Conservation (phyloP, 306 rosid genomes). For the Fagus crenata region DNA sequence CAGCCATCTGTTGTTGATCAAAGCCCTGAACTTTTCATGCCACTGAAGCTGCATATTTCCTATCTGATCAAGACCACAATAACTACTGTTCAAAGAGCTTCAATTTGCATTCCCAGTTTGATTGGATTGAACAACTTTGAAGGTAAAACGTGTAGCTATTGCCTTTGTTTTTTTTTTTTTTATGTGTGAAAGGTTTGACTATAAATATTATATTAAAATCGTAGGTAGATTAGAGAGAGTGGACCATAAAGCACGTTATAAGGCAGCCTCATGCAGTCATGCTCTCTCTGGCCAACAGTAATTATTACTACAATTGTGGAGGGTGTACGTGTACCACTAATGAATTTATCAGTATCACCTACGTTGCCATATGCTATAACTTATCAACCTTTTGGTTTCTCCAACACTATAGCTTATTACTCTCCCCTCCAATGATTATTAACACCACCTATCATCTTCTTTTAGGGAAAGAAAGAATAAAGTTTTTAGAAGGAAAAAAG, state of each 20-base stretch:
- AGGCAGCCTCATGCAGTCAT: too few species aligned
- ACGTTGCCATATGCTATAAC: neutral
- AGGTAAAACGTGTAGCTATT: neutral
- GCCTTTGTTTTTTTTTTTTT: too few species aligned
- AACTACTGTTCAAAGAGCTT: neutral
- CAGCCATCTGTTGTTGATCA: constrained; percentile 66
- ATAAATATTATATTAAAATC: too few species aligned
- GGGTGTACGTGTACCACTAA: neutral
- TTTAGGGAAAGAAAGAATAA: too few species aligned
- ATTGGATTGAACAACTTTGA: neutral
- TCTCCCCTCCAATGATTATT: neutral
- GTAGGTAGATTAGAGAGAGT: neutral
- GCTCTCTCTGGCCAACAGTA: neutral
- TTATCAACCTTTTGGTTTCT: neutral
- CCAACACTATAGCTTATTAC: neutral
- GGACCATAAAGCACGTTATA: neutral
- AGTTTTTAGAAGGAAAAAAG: too few species aligned
- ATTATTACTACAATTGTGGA: neutral
- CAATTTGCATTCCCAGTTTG: neutral
- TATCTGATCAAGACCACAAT: too few species aligned
- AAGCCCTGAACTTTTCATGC: constrained; percentile 40
- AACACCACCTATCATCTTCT: neutral
- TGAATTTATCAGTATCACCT: too few species aligned
- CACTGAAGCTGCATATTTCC: constrained; percentile 24
- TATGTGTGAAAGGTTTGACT: neutral